These are phyloP conservation scores for Prosopis cineraria DNA, from an alignment of 306 rosid genomes.

Conservation along the genomic window DNA sequence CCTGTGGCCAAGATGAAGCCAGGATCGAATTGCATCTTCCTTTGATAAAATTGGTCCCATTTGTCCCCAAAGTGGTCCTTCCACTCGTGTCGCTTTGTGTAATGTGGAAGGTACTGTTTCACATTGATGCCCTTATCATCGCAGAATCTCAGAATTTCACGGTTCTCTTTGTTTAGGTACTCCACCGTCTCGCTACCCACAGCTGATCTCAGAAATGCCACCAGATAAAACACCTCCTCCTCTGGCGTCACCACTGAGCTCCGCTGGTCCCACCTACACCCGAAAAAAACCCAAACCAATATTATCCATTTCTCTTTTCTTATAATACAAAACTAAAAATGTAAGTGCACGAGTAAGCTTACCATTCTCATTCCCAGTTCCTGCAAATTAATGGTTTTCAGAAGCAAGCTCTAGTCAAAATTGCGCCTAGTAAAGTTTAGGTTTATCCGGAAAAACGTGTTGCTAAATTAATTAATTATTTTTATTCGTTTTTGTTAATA, in stretches of 20 bases:
- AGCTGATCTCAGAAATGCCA: conserved; percentile 84
- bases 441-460: background rate
- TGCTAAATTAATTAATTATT: background rate
- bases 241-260: conserved; percentile 78
- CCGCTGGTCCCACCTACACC: conserved; percentile 77
- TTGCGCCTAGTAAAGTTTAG: background rate
- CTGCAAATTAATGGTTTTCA: no score
- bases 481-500: background rate
- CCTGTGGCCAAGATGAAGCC: conserved; percentile 82
- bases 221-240: conserved; percentile 78
- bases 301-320: background rate
- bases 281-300: background rate
- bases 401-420: no score
- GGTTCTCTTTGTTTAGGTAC: conserved; percentile 63
- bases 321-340: background rate
- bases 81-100: conserved; percentile 65
- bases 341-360: background rate
- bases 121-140: conserved; percentile 56
- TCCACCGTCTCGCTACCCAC: conserved; percentile 63
- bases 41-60: conserved; percentile 68
- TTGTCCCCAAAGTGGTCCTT: conserved; percentile 73
- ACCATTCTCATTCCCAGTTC: background rate
- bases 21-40: conserved; percentile 87
- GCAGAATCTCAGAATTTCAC: conserved; percentile 67
- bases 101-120: conserved; percentile 81